Evolutionary conservation across 2,329 filamentous ascomycete genomes (phyloP).

Genomic region (Gremmenia infestans): DNA sequence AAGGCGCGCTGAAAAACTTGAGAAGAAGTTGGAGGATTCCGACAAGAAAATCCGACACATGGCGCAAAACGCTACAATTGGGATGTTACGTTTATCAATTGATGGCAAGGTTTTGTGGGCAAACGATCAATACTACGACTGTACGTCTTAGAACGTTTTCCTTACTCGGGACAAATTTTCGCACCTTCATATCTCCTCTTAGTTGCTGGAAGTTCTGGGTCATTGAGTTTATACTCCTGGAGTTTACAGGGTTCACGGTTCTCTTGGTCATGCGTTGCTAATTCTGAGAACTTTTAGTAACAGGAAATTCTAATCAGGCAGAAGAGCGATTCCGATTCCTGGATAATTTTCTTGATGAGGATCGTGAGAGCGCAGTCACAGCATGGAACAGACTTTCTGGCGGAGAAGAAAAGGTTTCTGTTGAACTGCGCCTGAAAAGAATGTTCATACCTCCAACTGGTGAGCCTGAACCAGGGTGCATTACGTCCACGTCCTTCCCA

Average conservation of each 20-base stretch:
- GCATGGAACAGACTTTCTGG: conserved; percentile 19
- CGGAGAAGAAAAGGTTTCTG: conserved; percentile 19
- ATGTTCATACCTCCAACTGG: conserved; percentile 24
- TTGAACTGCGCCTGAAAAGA: conserved; percentile 23
- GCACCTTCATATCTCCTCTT: too few species aligned
- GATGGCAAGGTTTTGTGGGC: background rate
- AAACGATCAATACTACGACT: background rate
- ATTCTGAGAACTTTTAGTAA: background rate
- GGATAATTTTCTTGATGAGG: conserved; percentile 21
- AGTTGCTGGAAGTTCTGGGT: too few species aligned
- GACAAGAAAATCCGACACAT: conserved; percentile 24
- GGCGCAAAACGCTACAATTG: conserved; percentile 28
- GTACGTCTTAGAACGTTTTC: too few species aligned
- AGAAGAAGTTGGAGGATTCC: conserved; percentile 18
- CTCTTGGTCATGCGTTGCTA: too few species aligned
- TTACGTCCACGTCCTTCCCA: conserved; percentile 19
- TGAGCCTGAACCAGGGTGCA: conserved; percentile 22
- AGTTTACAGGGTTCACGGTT: too few species aligned
- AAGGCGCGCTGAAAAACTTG: conserved; percentile 13
- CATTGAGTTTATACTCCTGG: too few species aligned
- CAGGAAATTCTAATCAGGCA: background rate
- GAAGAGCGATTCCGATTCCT: conserved; percentile 14
- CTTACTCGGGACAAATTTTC: too few species aligned
- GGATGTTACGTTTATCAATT: conserved; percentile 23
- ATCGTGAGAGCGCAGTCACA: conserved; percentile 12